Conservation (phyloP, 176 grass and related monocot genomes). For the Rhynchospora tenuis region DNA sequence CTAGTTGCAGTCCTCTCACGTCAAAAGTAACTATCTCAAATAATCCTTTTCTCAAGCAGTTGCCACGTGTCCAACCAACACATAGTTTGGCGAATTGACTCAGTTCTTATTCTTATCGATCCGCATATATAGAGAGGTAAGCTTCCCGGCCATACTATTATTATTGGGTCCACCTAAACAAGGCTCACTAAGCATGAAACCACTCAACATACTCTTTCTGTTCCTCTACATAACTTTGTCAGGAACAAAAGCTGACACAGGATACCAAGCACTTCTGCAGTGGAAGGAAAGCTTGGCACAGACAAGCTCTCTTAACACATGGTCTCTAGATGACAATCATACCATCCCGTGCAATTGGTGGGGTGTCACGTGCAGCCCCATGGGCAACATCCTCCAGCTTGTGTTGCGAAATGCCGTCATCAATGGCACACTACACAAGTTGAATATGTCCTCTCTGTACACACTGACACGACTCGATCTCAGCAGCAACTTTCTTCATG, state of each 20-base stretch:
- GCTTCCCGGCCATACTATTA: too few species aligned
- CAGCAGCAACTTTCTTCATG: conserved; percentile 37
- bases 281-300: neutral
- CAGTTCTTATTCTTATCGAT: too few species aligned
- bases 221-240: neutral
- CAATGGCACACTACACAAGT: neutral
- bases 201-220: neutral
- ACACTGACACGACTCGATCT: conserved; percentile 41
- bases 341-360: neutral
- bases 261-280: neutral
- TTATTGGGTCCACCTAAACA: too few species aligned
- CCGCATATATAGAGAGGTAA: too few species aligned
- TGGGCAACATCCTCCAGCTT: neutral
- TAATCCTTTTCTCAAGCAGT: too few species aligned
- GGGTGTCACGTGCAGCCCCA: neutral
- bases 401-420: neutral
- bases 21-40: too few species aligned
- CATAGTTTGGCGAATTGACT: too few species aligned
- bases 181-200: neutral
- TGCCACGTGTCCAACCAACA: too few species aligned
- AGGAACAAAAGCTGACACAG: neutral
- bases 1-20: too few species aligned
- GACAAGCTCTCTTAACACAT: neutral
- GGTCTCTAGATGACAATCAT: neutral
- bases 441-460: conserved; percentile 29